Percentiles rank a stretch among this genome's conserved stretches.
phyloP scores from a whole-genome alignment of 75 land plant species.

The Adiantum capillusveneris region DNA sequence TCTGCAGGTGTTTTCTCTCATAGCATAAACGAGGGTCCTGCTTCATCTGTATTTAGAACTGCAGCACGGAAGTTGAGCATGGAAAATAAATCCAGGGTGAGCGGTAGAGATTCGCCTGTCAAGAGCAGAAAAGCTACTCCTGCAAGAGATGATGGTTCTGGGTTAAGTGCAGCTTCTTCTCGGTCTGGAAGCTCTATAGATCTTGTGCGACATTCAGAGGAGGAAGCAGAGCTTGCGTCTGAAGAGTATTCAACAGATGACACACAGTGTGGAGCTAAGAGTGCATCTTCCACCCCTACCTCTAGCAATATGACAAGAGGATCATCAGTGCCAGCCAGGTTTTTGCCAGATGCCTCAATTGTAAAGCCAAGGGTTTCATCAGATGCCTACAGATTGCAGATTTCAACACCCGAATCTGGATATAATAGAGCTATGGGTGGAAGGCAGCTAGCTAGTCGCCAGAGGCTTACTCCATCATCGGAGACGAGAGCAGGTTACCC shows the following conservation, averaged over 20 bases:
- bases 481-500: neutral
- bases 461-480: neutral
- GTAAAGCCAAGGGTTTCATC: neutral
- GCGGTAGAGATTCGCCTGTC: slow-evolving; percentile 1
- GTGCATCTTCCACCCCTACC: no score
- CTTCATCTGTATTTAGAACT: neutral
- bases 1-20: slow-evolving; percentile 9
- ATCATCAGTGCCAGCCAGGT: neutral
- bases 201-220: slow-evolving; percentile 2
- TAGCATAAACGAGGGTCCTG: slow-evolving; percentile 12
- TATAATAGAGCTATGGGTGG: no score
- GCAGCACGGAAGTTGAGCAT: slow-evolving; percentile 5
- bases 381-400: neutral
- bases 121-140: neutral
- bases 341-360: neutral
- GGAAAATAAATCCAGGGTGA: neutral
- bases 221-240: slow-evolving; percentile 1
- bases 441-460: no score
- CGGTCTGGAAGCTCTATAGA: neutral
- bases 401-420: no score
- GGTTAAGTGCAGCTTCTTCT: neutral
- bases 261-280: neutral
- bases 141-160: neutral
- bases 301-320: neutral
- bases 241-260: slow-evolving; percentile 1